Percentiles rank a stretch among this genome's conserved stretches.
These are phyloP conservation scores for Silene uniflora DNA, from an alignment of 148 eudicot genomes.

Conservation along the genomic window DNA sequence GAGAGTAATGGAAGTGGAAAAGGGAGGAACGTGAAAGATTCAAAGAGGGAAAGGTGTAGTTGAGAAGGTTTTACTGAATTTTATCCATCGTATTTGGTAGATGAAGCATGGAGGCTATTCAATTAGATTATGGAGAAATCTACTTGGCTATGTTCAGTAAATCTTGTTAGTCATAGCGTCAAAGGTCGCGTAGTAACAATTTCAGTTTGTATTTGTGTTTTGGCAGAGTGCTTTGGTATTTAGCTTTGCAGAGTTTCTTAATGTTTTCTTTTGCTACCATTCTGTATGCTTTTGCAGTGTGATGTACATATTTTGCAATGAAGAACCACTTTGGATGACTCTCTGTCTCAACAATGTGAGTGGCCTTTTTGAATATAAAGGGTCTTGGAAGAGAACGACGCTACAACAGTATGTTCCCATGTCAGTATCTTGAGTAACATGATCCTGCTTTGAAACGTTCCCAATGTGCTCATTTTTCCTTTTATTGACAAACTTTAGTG, in stretches of 20 bases:
- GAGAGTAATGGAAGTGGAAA: background rate
- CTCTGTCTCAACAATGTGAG: conserved; percentile 56
- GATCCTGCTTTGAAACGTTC: background rate
- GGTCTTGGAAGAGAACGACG: conserved; percentile 86
- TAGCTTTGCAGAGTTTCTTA: background rate
- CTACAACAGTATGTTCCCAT: conserved; percentile 53
- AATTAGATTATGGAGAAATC: background rate
- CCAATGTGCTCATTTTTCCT: background rate
- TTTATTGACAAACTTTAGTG: conserved; percentile 33
- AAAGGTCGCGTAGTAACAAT: background rate
- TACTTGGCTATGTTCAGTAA: background rate
- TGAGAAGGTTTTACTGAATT: background rate
- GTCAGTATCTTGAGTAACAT: conserved; percentile 10
- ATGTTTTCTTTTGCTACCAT: conserved; percentile 6
- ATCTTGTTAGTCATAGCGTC: background rate
- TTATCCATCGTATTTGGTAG: background rate
- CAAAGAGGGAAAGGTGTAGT: background rate
- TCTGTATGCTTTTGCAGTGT: conserved; percentile 54
- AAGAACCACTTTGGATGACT: conserved; percentile 97
- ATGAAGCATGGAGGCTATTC: background rate
- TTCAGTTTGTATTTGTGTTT: background rate
- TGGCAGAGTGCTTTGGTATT: background rate
- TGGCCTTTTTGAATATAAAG: conserved; percentile 70
- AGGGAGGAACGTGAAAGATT: background rate
- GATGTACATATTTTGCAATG: conserved; percentile 95